Conservation (phyloP, 352 stramenopile species). For the Phytophthora hibernalis region DNA sequence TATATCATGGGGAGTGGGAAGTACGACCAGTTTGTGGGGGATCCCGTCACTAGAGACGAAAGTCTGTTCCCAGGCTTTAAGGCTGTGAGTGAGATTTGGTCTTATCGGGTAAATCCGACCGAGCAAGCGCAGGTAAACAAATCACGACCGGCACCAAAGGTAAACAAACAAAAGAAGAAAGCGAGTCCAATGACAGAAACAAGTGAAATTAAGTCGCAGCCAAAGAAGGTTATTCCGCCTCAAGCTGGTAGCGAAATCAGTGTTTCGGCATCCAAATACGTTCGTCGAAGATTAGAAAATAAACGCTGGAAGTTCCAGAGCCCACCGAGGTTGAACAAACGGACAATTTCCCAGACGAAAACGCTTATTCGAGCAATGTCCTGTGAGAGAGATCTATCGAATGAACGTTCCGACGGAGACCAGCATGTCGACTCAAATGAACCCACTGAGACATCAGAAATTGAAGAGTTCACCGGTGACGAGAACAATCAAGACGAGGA, state of each 20-base stretch:
- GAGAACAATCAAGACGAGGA: conserved; percentile 48
- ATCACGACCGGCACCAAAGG: neutral
- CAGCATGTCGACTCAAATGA: conserved; percentile 9
- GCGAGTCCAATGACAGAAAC: neutral
- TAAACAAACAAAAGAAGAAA: conserved; percentile 12
- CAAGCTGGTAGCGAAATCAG: neutral
- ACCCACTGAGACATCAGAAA: conserved; percentile 31
- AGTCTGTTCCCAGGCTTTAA: conserved; percentile 69
- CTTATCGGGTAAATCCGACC: conserved; percentile 48
- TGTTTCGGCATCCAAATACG: conserved; percentile 46
- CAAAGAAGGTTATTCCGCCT: neutral
- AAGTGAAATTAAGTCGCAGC: neutral
- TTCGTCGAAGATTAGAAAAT: conserved; percentile 71
- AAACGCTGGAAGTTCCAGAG: conserved; percentile 72
- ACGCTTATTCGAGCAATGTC: conserved; percentile 29
- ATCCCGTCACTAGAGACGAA: conserved; percentile 56
- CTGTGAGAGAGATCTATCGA: conserved; percentile 16
- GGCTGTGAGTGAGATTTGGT: conserved; percentile 72
- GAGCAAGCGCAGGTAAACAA: conserved; percentile 6
- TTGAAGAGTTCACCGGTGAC: conserved; percentile 29
- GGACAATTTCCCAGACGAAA: conserved; percentile 41
- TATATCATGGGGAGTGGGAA: conserved; percentile 92
- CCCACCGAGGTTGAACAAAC: conserved; percentile 62
- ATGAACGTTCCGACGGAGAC: conserved; percentile 14
- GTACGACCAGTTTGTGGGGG: conserved; percentile 83